Evolutionary conservation across 2,329 filamentous ascomycete species (phyloP), one percentile per base, ranked within the genome.

Genomic region (Fonsecaea pedrosoi): DNA sequence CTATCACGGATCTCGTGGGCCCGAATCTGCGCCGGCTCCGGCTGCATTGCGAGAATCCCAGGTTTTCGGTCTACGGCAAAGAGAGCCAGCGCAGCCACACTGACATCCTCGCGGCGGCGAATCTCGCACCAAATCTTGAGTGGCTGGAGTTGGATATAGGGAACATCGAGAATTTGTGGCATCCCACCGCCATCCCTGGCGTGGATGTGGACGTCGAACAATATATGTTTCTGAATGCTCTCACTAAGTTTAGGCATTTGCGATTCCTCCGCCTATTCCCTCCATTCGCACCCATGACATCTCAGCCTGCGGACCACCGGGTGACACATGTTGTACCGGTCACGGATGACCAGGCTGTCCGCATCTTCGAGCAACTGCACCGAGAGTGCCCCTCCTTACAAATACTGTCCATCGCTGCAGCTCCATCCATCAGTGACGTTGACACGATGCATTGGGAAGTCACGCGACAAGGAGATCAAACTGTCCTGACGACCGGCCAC

Each of bases 191-290:
- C 2, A 70, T 74, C 40, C 70, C 71, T 1, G 72, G 71, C 1
- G 68, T 74, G 30, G 70, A 74, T 35, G 71, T 74, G 18, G 67
- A 73, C 40, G 66, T 71, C n/a, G 69, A 70, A 48, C 67, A 71
- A 10, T 74, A 74, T 48, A 48, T 63, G 4, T 70, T 71, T 25
- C 55, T 74, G 50, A 69, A 66, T 7, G 66, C 71, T 9, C 60
- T 74, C 21, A 65, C 69, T 37, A 67, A 66, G 38, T 73, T 74
- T 42, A 61, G 60, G n/a, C 66, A 65, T 1, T 62, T 74, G n/a
- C 57, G 62, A 10, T 65, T 63, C 18, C 66, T 74, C 25, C 70
- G 70, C n/a, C 67, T 73, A 6, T 72, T 71, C 54, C 72, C 72
- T 12, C 70, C 71, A 2, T 73, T 72, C 60, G 58, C 68, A n/a